Base-by-base conservation (phyloP, 768 basidiomycete species). In the Glaciozyma antarctica region DNA sequence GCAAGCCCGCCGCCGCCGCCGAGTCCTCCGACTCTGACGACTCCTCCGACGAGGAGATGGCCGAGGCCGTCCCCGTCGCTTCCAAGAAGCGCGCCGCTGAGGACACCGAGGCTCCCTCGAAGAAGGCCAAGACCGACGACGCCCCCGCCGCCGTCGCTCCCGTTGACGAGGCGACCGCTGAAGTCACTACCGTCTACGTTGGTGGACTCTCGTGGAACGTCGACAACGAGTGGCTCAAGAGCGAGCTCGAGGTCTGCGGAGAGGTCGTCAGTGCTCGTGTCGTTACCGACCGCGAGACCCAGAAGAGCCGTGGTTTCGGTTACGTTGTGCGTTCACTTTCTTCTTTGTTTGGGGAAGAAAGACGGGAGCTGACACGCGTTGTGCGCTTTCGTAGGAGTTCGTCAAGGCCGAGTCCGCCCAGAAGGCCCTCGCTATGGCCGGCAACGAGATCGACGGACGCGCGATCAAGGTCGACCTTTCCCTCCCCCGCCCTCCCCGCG, bases 161-260 rank as follows among this genome's bases (percentile, higher is more conserved):
- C 49, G 73, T 70, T 34, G 78, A 71, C 56, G 75, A 75, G 53
- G 73, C 78, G 0, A 57, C 54, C 51, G 82, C 82, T 68, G 82
- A 84, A 65, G 79, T 80, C 21, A 85, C 81, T 73, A 85, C 87
- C 47, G 82, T 97, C 72, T 98, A 93, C 74, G 90, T 99, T 70
- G 94, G 94, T 61, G 83, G 83, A 64, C 82, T 99, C 53, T 93
- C 90, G 17, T 99, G 93, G 93, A 89, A 88, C 76, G 87, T 98
- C 68, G 94, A 97, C 80, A 88, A 90, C 75, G 94, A 97, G 77
- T 88, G 90, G 82, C 85, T 98, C 67, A 84, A 86, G 57, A 82
- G 86, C 76, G 94, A 97, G 77, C 97, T 99, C 70, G 84, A 86
- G 41, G 80, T 82, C 61, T 92, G 86, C 72, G 95, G 95, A 58